Conservation (phyloP, 164 flowering plant genomes). For the Berberis thunbergii region DNA sequence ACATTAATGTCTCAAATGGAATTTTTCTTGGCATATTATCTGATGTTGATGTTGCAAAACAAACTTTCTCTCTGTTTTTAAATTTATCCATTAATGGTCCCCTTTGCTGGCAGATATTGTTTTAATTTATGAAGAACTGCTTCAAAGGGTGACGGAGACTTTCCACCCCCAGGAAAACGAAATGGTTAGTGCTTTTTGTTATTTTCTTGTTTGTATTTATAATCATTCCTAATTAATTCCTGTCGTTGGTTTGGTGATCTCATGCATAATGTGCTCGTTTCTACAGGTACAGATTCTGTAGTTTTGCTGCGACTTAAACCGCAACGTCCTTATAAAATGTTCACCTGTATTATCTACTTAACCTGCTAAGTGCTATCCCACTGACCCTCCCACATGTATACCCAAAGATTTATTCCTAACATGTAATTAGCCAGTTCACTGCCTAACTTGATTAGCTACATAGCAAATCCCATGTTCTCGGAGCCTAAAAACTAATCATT, state of each 20-base stretch:
- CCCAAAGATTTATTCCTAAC: too few species aligned
- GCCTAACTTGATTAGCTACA: too few species aligned
- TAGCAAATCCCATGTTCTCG: too few species aligned
- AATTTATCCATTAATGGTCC: constrained; percentile 12
- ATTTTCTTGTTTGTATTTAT: constrained; percentile 2
- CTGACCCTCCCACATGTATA: background rate
- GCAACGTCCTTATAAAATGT: background rate
- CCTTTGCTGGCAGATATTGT: constrained; percentile 11
- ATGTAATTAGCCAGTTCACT: too few species aligned
- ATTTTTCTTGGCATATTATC: constrained; percentile 10
- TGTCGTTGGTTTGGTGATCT: constrained; percentile 1
- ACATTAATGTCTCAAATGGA: background rate
- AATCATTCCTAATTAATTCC: background rate
- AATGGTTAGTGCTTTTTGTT: constrained; percentile 10
- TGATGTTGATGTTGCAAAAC: constrained; percentile 12
- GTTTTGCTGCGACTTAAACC: constrained; percentile 1
- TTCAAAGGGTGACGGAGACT: constrained; percentile 8
- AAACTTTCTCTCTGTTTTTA: constrained; percentile 3
- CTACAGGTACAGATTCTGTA: constrained; percentile 1
- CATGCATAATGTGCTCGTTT: background rate
- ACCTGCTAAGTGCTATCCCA: background rate
- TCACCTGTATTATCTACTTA: background rate
- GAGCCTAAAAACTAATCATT: too few species aligned
- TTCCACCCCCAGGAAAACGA: constrained; percentile 5
- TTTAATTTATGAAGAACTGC: constrained; percentile 1